These are phyloP conservation scores for Fusarium pseudonygamai DNA, from an alignment of 2,329 filamentous ascomycete genomes.

Conservation along the genomic window DNA sequence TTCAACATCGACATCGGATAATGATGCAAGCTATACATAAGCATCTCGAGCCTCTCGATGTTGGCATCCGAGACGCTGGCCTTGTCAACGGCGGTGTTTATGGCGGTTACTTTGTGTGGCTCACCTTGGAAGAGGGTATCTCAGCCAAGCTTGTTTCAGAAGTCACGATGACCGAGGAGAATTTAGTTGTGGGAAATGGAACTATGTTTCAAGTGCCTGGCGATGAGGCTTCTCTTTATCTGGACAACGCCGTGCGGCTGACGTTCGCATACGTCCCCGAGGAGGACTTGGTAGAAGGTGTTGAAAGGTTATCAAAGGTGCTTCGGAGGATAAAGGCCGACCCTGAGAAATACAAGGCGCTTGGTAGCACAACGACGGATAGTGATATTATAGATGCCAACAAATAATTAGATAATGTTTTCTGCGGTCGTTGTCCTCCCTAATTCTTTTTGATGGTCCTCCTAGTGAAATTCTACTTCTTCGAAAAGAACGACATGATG, in stretches of 20 bases:
- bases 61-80: constrained; percentile 52
- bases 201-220: constrained; percentile 74
- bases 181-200: constrained; percentile 74
- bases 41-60: constrained; percentile 70
- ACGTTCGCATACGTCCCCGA: constrained; percentile 80
- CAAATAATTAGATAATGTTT: constrained; percentile 36
- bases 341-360: constrained; percentile 39
- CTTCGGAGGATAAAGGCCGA: constrained; percentile 47
- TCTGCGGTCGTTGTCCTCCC: neutral
- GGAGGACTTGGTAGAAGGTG: constrained; percentile 71
- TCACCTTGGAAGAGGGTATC: constrained; percentile 65
- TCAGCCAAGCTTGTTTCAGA: constrained; percentile 66
- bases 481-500: constrained; percentile 93
- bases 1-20: constrained; percentile 56
- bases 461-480: constrained; percentile 63
- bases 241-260: constrained; percentile 69
- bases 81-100: constrained; percentile 60
- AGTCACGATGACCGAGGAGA: constrained; percentile 68
- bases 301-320: constrained; percentile 68
- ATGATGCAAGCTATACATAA: constrained; percentile 68
- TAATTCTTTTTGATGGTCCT: neutral
- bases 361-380: constrained; percentile 16
- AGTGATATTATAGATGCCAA: constrained; percentile 35
- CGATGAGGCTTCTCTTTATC: constrained; percentile 62
- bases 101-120: constrained; percentile 90